Conservation (phyloP, 371 early-diverging fungal genomes). For the Spiromyces aspiralis region DNA sequence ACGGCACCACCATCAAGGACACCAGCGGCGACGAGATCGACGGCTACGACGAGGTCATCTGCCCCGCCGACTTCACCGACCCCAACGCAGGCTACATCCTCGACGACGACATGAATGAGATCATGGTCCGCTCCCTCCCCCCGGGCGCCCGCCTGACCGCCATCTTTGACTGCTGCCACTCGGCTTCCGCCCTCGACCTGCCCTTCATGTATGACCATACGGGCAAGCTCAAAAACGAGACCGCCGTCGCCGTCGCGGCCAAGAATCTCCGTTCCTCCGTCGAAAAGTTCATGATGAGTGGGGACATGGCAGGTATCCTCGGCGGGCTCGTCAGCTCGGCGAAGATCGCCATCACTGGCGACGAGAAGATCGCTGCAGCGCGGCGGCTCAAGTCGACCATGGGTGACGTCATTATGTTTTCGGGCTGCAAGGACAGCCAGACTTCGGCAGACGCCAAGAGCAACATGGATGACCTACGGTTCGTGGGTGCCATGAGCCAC, state of each 20-base stretch:
- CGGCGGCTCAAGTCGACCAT: conserved; percentile 35
- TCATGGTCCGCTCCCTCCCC: conserved; percentile 68
- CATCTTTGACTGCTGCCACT: conserved; percentile 75
- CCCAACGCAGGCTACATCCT: conserved; percentile 52
- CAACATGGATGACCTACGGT: conserved; percentile 29
- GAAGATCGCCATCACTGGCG: conserved; percentile 19
- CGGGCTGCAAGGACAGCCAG: conserved; percentile 82
- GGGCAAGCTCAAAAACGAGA: conserved; percentile 38
- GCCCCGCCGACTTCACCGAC: conserved; percentile 62
- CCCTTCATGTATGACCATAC: conserved; percentile 63
- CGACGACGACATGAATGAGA: conserved; percentile 74
- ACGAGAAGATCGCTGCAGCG: conserved; percentile 27
- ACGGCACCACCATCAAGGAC: conserved; percentile 60
- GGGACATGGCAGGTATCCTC: conserved; percentile 11
- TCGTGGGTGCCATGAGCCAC: conserved; percentile 77
- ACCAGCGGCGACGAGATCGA: conserved; percentile 69
- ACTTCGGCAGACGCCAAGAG: conserved; percentile 69
- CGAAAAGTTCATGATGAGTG: background rate
- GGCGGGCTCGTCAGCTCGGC: conserved; percentile 17
- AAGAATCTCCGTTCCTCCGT: conserved; percentile 12
- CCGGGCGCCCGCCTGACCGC: conserved; percentile 67
- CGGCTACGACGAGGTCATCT: conserved; percentile 64
- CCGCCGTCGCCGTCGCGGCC: conserved; percentile 14
- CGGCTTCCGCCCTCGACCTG: conserved; percentile 72
- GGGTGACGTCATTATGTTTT: conserved; percentile 75